phyloP scores from a whole-genome alignment of 306 rosid species.

The Lablab purpureus region DNA sequence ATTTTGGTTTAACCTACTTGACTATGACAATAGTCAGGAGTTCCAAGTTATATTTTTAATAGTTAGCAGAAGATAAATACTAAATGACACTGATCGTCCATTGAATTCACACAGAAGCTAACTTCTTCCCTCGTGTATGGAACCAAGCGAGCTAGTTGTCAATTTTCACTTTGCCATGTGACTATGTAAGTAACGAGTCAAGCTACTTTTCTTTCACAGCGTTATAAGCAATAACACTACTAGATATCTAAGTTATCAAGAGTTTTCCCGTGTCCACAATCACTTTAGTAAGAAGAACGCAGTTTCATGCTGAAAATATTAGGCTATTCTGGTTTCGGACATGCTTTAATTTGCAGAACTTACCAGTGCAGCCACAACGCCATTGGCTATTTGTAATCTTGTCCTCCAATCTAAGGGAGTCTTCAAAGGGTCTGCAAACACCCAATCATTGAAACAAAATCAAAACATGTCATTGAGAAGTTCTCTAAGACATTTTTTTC shows the following conservation, averaged over 20 bases:
- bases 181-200: neutral
- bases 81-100: neutral
- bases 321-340: slow-evolving; percentile 14
- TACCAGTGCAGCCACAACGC: slow-evolving; percentile 91
- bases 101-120: neutral
- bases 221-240: no score
- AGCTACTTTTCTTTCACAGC: neutral
- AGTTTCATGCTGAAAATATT: slow-evolving; percentile 23
- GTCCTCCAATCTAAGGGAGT: slow-evolving; percentile 93
- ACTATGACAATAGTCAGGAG: neutral
- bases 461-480: slow-evolving; percentile 14
- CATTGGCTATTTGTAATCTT: slow-evolving; percentile 79
- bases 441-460: slow-evolving; percentile 43
- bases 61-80: no score
- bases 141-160: slow-evolving; percentile 1
- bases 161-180: neutral
- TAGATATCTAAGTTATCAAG: slow-evolving; percentile 15
- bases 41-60: neutral
- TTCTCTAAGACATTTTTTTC: slow-evolving; percentile 32
- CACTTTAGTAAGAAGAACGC: slow-evolving; percentile 6
- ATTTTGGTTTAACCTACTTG: neutral
- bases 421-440: slow-evolving; percentile 78
- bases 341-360: slow-evolving; percentile 40
- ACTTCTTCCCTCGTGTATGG: neutral
- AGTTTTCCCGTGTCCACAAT: neutral